Evolutionary conservation across 1,284 basidiomycete species (phyloP).

Genomic region (Hemileia vastatrix): DNA sequence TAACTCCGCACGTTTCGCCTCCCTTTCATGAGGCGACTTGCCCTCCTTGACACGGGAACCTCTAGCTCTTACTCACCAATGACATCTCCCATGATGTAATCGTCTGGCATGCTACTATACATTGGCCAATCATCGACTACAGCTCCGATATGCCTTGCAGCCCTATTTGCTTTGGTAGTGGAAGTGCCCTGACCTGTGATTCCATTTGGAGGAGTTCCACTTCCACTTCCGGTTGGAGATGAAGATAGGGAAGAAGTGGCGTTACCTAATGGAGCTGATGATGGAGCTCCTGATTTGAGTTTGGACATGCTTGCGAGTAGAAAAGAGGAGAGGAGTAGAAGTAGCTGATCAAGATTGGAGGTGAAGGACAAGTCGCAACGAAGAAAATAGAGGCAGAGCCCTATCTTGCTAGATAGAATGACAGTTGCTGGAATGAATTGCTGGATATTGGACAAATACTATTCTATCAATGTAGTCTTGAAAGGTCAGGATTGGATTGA

Average conservation of each 20-base stretch:
- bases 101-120: slow-evolving; percentile 53
- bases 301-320: neutral
- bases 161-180: neutral
- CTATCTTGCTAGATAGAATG: too few relatives aligned
- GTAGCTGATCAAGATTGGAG: neutral
- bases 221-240: neutral
- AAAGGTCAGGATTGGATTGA: too few relatives aligned
- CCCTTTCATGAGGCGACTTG: neutral
- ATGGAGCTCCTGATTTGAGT: neutral
- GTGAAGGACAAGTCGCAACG: neutral
- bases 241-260: neutral
- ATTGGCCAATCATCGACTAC: slow-evolving; percentile 76
- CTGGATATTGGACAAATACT: too few relatives aligned
- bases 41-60: neutral
- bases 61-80: slow-evolving; percentile 28
- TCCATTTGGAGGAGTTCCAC: neutral
- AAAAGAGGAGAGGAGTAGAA: neutral
- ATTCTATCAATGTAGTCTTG: too few relatives aligned
- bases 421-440: too few relatives aligned
- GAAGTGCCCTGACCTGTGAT: neutral
- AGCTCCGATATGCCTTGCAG: slow-evolving; percentile 57
- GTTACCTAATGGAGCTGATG: neutral
- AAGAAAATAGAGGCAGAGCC: too few relatives aligned
- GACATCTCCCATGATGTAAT: slow-evolving; percentile 35
- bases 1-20: too few relatives aligned